Evolutionary conservation across 495 filamentous ascomycete species (phyloP), one percentile per base, ranked within the genome.

Genomic region (Hypoxylon lienhwacheense): DNA sequence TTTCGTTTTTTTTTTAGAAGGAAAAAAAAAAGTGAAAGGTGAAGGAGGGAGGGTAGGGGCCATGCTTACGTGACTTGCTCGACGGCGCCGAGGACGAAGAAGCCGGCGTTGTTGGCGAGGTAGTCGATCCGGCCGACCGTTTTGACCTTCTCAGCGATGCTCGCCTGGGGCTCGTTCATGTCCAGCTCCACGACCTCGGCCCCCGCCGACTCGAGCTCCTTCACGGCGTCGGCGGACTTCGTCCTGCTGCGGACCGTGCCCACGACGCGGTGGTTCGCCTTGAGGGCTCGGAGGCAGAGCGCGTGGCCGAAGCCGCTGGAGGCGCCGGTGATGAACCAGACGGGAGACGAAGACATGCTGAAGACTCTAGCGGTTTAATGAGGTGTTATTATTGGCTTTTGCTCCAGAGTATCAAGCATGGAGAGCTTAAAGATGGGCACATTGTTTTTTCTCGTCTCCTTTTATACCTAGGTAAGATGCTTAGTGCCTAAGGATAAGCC

Each of bases 281-380:
- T 47, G 4, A 82, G 69, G n/a, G 77, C 75, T 2, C 63, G 40
- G 5, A 68, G 57, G 29, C 74, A 65, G 4, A 82, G 66, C 8
- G 65, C 50, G n/a, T 65, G 59, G 11, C 81, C 81, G 15, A 84
- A 71, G 44, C 80, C 80, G 33, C 70, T 72, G 11, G 77, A 81
- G 34, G 70, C 70, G 43, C 81, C 81, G 0, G 78, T 83, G 49
- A 84, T 74, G 43, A 83, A 70, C 68, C 66, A 72, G 8, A 66
- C 61, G 20, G 64, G 53, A 19, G 54, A 49, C 19, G 49, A n/a
- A 8, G 19, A n/a, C n/a, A n/a, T n/a, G n/a, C n/a, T n/a, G n/a
- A n/a, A n/a, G n/a, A n/a, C n/a, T n/a, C n/a, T n/a, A n/a, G n/a
- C n/a, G 17, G 12, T 4, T 10, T 22, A 19, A 22, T 12, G 36